phyloP scores from a whole-genome alignment of 306 rosid species.

The Carpinus fangiana region DNA sequence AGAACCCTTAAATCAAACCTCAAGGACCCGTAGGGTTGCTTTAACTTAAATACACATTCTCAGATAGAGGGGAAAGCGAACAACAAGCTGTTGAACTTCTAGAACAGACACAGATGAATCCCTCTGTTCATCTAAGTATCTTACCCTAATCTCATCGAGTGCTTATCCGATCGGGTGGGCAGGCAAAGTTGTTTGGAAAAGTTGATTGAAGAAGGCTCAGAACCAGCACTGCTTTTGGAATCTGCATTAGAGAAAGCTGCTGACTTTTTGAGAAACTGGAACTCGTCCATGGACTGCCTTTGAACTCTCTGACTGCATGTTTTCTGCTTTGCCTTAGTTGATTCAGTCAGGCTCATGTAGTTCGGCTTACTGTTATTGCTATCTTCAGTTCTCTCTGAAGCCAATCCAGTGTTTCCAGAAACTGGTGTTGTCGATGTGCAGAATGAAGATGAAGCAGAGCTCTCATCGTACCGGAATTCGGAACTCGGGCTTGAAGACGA shows the following conservation, averaged over 20 bases:
- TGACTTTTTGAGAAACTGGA: slow-evolving; percentile 68
- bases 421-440: slow-evolving; percentile 82
- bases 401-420: slow-evolving; percentile 62
- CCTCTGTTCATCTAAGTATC: slow-evolving; percentile 11
- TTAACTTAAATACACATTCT: slow-evolving; percentile 26
- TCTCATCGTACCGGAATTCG: slow-evolving; percentile 77
- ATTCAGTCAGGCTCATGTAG: slow-evolving; percentile 88
- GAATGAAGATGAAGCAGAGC: slow-evolving; percentile 89
- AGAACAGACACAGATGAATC: slow-evolving; percentile 29
- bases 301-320: slow-evolving; percentile 49
- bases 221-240: slow-evolving; percentile 74
- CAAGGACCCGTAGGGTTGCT: slow-evolving; percentile 10
- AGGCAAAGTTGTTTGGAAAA: slow-evolving; percentile 60
- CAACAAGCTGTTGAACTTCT: slow-evolving; percentile 79
- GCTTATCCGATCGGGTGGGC: slow-evolving; percentile 54
- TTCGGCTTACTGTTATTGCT: slow-evolving; percentile 53
- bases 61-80: slow-evolving; percentile 32
- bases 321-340: slow-evolving; percentile 78
- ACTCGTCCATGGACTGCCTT: slow-evolving; percentile 97
- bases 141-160: slow-evolving; percentile 44
- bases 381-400: slow-evolving; percentile 74
- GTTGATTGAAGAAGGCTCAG: slow-evolving; percentile 62
- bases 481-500: slow-evolving; percentile 96
- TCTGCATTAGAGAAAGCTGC: slow-evolving; percentile 65
- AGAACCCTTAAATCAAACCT: slow-evolving; percentile 15